These are phyloP conservation scores for Penicillium decumbens DNA, from an alignment of 2,329 filamentous ascomycete genomes.

Conservation along the genomic window DNA sequence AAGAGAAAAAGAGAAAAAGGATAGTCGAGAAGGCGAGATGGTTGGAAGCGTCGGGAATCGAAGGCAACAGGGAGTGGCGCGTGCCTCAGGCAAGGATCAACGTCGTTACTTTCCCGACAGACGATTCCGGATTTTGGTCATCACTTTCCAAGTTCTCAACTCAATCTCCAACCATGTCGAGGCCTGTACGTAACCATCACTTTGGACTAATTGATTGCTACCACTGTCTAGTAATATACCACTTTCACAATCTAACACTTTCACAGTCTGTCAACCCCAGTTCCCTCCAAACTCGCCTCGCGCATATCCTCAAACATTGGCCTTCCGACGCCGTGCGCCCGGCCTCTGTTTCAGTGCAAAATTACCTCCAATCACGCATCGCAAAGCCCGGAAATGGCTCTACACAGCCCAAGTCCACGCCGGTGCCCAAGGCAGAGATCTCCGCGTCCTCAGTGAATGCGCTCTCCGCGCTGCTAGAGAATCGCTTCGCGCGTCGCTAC, in stretches of 20 bases:
- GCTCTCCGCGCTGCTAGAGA: conserved; percentile 57
- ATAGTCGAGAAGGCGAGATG: conserved; percentile 6
- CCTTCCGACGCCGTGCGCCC: conserved; percentile 44
- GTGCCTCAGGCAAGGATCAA: conserved; percentile 17
- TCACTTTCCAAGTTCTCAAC: not conserved
- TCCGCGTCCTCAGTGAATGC: conserved; percentile 50
- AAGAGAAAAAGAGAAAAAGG: conserved; percentile 4
- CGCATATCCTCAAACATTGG: conserved; percentile 43
- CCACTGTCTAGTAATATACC: no score
- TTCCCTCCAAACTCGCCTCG: conserved; percentile 35
- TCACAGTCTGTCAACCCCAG: conserved; percentile 26
- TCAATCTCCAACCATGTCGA: conserved; percentile 23
- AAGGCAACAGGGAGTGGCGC: conserved; percentile 23
- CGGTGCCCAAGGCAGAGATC: conserved; percentile 15
- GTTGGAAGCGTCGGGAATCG: conserved; percentile 18
- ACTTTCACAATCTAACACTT: not conserved
- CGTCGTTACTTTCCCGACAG: not conserved
- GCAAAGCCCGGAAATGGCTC: conserved; percentile 4
- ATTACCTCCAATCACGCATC: conserved; percentile 37
- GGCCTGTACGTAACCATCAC: conserved; percentile 21
- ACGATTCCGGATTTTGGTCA: not conserved
- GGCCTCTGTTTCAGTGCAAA: conserved; percentile 43
- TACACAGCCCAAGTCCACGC: conserved; percentile 8
- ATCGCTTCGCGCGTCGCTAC: conserved; percentile 52
- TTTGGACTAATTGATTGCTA: not conserved